Evolutionary conservation across 257 asterid genomes (phyloP).

Genomic region (Fraxinus americana): DNA sequence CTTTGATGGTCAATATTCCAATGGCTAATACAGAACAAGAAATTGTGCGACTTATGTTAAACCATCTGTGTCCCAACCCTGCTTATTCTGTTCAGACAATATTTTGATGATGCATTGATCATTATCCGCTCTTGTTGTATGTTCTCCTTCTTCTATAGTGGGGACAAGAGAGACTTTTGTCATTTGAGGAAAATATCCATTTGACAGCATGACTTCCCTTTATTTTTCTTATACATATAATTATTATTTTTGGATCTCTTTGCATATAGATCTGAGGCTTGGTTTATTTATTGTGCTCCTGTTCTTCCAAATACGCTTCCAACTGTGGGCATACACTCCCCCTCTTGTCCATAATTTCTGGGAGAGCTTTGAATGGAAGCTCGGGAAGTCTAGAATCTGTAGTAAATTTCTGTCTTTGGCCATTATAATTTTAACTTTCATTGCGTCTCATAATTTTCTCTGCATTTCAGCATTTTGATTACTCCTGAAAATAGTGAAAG

Average conservation of each 20-base stretch:
- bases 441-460: background rate
- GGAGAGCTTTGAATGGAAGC: background rate
- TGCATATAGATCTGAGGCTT: background rate
- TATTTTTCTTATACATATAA: background rate
- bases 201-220: background rate
- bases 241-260: background rate
- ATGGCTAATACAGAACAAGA: background rate
- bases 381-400: background rate
- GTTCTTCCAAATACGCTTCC: background rate
- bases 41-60: background rate
- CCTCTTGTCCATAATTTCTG: background rate
- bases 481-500: slow-evolving; percentile 16
- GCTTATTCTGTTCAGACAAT: background rate
- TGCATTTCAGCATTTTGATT: background rate
- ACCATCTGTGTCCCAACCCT: background rate
- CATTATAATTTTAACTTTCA: background rate
- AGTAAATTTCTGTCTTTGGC: background rate
- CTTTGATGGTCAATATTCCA: background rate
- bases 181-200: background rate
- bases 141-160: background rate
- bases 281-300: background rate
- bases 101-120: background rate
- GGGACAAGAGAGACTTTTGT: background rate
- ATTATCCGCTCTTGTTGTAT: background rate
- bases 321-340: background rate